Evolutionary conservation across 768 basidiomycete species (phyloP).

Genomic region (Gloeopeniophorella convolvens): DNA sequence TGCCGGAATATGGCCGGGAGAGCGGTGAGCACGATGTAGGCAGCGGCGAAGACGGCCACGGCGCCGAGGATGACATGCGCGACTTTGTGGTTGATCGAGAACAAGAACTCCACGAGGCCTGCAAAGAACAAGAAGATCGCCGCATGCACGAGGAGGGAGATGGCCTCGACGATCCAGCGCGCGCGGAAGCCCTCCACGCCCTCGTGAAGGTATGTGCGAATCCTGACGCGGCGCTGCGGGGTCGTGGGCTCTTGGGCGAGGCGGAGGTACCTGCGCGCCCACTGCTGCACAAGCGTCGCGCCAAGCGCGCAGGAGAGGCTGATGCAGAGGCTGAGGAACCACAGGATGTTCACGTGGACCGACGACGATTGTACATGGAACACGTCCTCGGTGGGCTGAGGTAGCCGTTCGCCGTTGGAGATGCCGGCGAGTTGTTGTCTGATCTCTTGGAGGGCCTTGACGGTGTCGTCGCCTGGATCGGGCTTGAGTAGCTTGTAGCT

Average conservation of each 20-base stretch:
- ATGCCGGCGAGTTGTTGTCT: constrained; percentile 4
- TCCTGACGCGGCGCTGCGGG: background rate
- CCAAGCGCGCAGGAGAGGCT: constrained; percentile 7
- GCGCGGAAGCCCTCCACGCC: background rate
- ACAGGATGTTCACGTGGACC: constrained; percentile 16
- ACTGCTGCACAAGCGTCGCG: constrained; percentile 14
- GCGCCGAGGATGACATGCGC: background rate
- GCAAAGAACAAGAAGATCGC: constrained; percentile 4
- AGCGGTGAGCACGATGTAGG: background rate
- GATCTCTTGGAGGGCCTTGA: constrained; percentile 1
- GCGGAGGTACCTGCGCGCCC: constrained; percentile 9
- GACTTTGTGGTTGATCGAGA: background rate
- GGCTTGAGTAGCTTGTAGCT: constrained; percentile 16
- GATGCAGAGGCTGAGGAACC: constrained; percentile 18
- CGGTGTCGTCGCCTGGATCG: constrained; percentile 5
- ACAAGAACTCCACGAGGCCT: constrained; percentile 1
- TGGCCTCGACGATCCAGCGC: constrained; percentile 3
- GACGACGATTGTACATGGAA: background rate
- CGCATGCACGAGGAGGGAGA: constrained; percentile 1
- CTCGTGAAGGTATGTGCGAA: constrained; percentile 5
- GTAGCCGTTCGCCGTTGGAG: constrained; percentile 1
- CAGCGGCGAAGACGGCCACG: background rate
- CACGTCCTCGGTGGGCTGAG: background rate
- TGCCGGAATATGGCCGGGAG: background rate
- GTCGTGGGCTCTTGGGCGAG: background rate